Conservation (phyloP, 2,329 filamentous ascomycete species). For the Cladosporium colombiae region DNA sequence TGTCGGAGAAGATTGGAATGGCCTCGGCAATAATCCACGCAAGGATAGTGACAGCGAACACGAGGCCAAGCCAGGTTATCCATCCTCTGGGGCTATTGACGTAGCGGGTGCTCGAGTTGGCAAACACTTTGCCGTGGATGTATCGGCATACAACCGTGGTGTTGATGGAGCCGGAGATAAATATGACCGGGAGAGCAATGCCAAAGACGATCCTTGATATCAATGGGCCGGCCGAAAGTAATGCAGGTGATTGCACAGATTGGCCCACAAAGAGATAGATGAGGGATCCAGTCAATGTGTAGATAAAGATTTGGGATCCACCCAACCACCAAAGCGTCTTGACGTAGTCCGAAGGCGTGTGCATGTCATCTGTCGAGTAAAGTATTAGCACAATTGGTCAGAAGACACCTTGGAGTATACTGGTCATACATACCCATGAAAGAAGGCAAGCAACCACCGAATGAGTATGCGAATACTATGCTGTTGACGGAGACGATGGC, state of each 20-base stretch:
- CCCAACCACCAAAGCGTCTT: slow-evolving; percentile 58
- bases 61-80: slow-evolving; percentile 61
- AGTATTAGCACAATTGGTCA: background rate
- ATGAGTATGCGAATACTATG: slow-evolving; percentile 64
- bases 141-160: slow-evolving; percentile 52
- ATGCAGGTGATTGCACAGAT: slow-evolving; percentile 62
- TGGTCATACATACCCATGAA: slow-evolving; percentile 49
- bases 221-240: slow-evolving; percentile 58
- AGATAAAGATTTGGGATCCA: slow-evolving; percentile 61
- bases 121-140: slow-evolving; percentile 63
- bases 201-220: slow-evolving; percentile 67
- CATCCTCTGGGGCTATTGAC: slow-evolving; percentile 44
- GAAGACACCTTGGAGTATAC: background rate
- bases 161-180: slow-evolving; percentile 70
- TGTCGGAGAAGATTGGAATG: slow-evolving; percentile 67
- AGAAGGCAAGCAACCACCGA: slow-evolving; percentile 60
- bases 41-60: slow-evolving; percentile 56
- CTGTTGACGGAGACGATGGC: slow-evolving; percentile 66
- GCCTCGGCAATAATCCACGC: slow-evolving; percentile 69
- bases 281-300: slow-evolving; percentile 63
- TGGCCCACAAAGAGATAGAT: slow-evolving; percentile 66
- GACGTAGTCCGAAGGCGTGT: slow-evolving; percentile 60
- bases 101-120: slow-evolving; percentile 52
- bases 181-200: slow-evolving; percentile 67
- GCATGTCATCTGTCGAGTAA: slow-evolving; percentile 52